Evolutionary conservation across 2,329 filamentous ascomycete genomes (phyloP).

Genomic region (Dryadomyces quercivorus): DNA sequence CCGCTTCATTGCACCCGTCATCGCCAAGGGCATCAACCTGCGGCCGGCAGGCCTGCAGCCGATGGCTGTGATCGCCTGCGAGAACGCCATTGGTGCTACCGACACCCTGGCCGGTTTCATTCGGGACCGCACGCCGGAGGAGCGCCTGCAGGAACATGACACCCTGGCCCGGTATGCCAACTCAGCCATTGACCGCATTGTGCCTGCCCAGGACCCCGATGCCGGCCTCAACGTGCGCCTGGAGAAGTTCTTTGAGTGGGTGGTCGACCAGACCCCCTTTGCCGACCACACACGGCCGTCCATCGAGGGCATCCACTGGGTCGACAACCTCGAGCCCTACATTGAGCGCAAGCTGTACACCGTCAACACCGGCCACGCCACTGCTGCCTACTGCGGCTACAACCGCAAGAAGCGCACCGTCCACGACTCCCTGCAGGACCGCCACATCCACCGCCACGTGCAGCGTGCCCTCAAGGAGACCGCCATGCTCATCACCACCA

Average conservation of each 20-base stretch:
- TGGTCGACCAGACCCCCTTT: conserved; percentile 82
- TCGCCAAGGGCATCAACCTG: conserved; percentile 82
- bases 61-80: conserved; percentile 88
- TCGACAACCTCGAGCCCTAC: conserved; percentile 81
- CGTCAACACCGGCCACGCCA: conserved; percentile 96
- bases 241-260: conserved; percentile 99
- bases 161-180: conserved; percentile 84
- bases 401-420: conserved; percentile 76
- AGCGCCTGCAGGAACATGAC: conserved; percentile 55
- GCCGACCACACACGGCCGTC: conserved; percentile 54
- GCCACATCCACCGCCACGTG: conserved; percentile 68
- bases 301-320: conserved; percentile 86
- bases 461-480: conserved; percentile 75
- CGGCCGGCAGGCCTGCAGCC: conserved; percentile 55
- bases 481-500: conserved; percentile 69
- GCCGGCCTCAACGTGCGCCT: conserved; percentile 84
- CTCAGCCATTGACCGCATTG: conserved; percentile 96
- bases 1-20: conserved; percentile 89
- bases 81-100: conserved; percentile 94
- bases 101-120: conserved; percentile 76
- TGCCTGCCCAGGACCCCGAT: conserved; percentile 73
- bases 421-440: conserved; percentile 75
- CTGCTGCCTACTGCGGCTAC: conserved; percentile 91
- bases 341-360: conserved; percentile 99
- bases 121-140: conserved; percentile 58